Evolutionary conservation across 2,329 filamentous ascomycete species (phyloP), one percentile per base, ranked within the genome.

Genomic region (Diaporthe sp.): DNA sequence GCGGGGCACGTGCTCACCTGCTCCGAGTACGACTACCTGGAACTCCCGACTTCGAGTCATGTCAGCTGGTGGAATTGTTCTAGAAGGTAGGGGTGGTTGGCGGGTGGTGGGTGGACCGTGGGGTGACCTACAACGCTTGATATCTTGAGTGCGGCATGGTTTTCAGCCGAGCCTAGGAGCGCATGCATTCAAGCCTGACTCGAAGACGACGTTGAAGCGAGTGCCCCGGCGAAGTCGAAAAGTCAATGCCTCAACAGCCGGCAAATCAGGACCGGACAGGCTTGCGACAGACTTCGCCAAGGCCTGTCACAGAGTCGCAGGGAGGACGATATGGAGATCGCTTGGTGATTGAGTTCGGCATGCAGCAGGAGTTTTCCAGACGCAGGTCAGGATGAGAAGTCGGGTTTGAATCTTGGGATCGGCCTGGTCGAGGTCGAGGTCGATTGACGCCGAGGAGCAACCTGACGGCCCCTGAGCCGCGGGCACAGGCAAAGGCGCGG

Each of bases 11-110:
- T 69, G 72, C 89, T 81, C 85, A 94, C 93, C 94, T 86, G 94
- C 92, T 82, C 94, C 94, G 78, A 96, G 87, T 77, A 96, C 94
- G 79, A 95, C 94, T 81, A 95, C 93, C 83, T 95, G 92, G 81
- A 95, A 94, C 86, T 96, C 94, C 80, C 93, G 91, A 84, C 92
- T 94, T 50, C 42, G 76, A 37, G 56, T 58, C 27, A 66, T 68
- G 47, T 63, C 53, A 66, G 68, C 59, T 58, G 65, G 68, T 68
- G 63, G 42, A 71, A 63, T 53, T 63, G 56, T 63, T 63, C 59
- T 53, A 63, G 56, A 53, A 71, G 56, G 58, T 32, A 51, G 50
- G 39, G 58, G n/a, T 55, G 39, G 71, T 39, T 70, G 30, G 58
- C 37, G 37, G 30, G 63, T 37, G 35, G 42, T 30, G 55, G 35